Percentiles rank a stretch among this genome's conserved stretches.
Conservation (phyloP, 192 early-diverging fungal species). For the Coemansia sp. region DNA sequence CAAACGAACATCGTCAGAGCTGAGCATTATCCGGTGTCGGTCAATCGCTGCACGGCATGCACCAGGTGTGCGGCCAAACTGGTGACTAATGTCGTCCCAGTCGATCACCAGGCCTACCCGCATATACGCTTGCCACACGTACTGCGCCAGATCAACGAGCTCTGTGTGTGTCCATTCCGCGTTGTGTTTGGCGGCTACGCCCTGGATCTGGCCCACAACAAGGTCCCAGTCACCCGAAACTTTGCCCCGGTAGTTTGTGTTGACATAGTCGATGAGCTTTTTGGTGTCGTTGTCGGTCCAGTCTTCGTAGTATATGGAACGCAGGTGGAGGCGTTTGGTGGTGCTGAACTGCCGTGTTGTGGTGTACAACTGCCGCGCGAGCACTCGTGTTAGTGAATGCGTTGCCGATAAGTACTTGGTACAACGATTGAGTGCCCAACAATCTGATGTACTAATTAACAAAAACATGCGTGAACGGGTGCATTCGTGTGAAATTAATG, state of each 20-base stretch:
- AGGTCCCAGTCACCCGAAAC: slow-evolving; percentile 1
- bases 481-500: too few relatives aligned
- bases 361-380: too few relatives aligned
- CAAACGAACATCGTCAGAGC: too few relatives aligned
- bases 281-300: not conserved
- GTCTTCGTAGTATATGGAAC: too few relatives aligned
- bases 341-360: too few relatives aligned
- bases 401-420: too few relatives aligned
- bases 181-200: not conserved
- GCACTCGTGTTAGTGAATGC: too few relatives aligned
- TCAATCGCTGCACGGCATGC: not conserved
- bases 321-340: not conserved
- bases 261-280: not conserved
- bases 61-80: not conserved
- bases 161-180: not conserved
- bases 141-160: not conserved
- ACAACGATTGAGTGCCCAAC: too few relatives aligned
- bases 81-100: not conserved
- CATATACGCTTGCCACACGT: not conserved
- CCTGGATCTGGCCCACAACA: not conserved
- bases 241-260: slow-evolving; percentile 2
- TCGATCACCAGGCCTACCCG: not conserved
- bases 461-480: too few relatives aligned
- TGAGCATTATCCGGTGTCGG: not conserved
- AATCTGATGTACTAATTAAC: too few relatives aligned